Conservation (phyloP, 352 stramenopile genomes). For the Phytophthora palmivora region DNA sequence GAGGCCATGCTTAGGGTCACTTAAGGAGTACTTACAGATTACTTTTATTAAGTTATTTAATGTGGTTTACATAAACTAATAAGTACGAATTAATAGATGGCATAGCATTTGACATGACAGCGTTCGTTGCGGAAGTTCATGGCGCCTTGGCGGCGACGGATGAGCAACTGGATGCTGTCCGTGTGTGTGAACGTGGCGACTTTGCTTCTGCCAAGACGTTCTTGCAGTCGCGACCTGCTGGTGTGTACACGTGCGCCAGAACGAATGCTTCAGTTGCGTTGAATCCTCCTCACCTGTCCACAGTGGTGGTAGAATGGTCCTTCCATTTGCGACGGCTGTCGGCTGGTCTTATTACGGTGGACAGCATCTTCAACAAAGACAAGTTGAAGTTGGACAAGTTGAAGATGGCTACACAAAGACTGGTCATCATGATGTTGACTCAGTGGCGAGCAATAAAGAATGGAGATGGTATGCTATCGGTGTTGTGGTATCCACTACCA, state of each 20-base stretch:
- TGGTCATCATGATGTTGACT: slow-evolving; percentile 16
- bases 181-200: slow-evolving; percentile 13
- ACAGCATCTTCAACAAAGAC: not conserved
- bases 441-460: slow-evolving; percentile 14
- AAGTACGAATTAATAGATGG: slow-evolving; percentile 8
- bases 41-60: not conserved
- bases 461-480: slow-evolving; percentile 67
- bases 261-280: slow-evolving; percentile 20
- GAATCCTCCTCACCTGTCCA: not conserved
- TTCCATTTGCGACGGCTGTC: slow-evolving; percentile 69
- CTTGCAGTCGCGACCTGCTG: slow-evolving; percentile 48
- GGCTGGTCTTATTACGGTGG: slow-evolving; percentile 29
- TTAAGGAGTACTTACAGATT: not conserved
- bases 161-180: not conserved
- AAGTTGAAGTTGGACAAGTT: slow-evolving; percentile 25
- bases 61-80: not conserved
- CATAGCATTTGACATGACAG: slow-evolving; percentile 10
- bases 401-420: slow-evolving; percentile 12
- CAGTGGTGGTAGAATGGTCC: slow-evolving; percentile 49
- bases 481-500: slow-evolving; percentile 56
- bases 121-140: slow-evolving; percentile 22
- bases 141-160: slow-evolving; percentile 2
- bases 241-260: slow-evolving; percentile 75
- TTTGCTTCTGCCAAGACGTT: slow-evolving; percentile 56
- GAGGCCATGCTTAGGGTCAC: slow-evolving; percentile 13